Evolutionary conservation across 2,329 filamentous ascomycete species (phyloP).

Genomic region (Talaromyces marneffei): DNA sequence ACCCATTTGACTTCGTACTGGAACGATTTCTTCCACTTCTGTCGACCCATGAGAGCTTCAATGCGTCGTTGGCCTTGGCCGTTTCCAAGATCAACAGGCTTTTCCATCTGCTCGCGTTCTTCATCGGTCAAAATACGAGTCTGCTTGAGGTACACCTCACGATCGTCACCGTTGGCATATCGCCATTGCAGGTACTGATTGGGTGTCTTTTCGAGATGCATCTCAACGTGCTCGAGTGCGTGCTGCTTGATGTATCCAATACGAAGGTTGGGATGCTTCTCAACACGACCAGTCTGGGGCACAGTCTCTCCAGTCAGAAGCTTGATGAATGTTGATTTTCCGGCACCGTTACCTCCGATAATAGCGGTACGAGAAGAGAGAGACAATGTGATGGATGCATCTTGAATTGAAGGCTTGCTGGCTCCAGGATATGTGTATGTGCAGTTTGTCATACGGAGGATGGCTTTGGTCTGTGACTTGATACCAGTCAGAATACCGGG

Average conservation of each 20-base stretch:
- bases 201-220: slow-evolving; percentile 98
- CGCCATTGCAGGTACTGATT: slow-evolving; percentile 99
- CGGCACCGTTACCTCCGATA: slow-evolving; percentile 94
- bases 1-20: slow-evolving; percentile 99
- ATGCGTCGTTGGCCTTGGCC: slow-evolving; percentile 72
- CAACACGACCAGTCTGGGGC: slow-evolving; percentile 76
- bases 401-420: slow-evolving; percentile 75
- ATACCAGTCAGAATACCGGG: slow-evolving; percentile 91
- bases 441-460: slow-evolving; percentile 89
- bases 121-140: slow-evolving; percentile 81
- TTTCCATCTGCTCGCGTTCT: slow-evolving; percentile 88
- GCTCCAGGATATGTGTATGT: slow-evolving; percentile 91
- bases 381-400: slow-evolving; percentile 81
- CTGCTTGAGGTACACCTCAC: slow-evolving; percentile 96
- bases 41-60: slow-evolving; percentile 86
- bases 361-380: slow-evolving; percentile 92
- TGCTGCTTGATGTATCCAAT: slow-evolving; percentile 99
- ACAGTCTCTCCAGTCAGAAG: slow-evolving; percentile 88
- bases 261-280: slow-evolving; percentile 97
- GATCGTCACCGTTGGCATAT: slow-evolving; percentile 93
- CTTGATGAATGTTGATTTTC: slow-evolving; percentile 98
- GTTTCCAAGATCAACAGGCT: slow-evolving; percentile 75
- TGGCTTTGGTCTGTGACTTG: slow-evolving; percentile 88
- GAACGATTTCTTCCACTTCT: slow-evolving; percentile 99
- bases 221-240: slow-evolving; percentile 96